Conservation (phyloP, 1,139 yeast genomes). For the Taphrina confusa region DNA sequence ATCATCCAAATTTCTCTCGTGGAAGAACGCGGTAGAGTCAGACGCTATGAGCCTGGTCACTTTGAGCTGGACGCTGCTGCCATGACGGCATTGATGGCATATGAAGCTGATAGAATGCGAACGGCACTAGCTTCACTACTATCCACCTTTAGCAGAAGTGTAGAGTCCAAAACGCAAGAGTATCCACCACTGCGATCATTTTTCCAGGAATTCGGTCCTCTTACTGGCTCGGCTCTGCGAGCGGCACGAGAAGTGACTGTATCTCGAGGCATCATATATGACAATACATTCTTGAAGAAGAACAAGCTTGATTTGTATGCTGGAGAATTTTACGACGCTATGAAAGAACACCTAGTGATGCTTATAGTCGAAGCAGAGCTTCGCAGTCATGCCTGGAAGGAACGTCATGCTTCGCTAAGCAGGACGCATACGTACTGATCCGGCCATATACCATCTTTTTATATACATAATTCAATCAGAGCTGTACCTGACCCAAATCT, state of each 20-base stretch:
- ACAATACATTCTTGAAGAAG: conserved; percentile 7
- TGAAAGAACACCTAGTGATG: conserved; percentile 20
- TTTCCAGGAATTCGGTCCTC: conserved; percentile 7
- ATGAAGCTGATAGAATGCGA: conserved; percentile 9
- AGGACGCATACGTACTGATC: neutral
- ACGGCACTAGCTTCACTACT: conserved; percentile 1
- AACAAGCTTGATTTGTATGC: conserved; percentile 20
- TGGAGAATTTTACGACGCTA: conserved; percentile 4
- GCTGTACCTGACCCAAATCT: no score
- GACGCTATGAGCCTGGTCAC: neutral
- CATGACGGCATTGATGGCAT: conserved; percentile 18
- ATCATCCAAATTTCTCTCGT: conserved; percentile 19
- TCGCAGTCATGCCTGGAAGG: conserved; percentile 7
- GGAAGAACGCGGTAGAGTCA: neutral
- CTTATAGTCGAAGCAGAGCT: conserved; percentile 13
- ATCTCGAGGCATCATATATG: conserved; percentile 17
- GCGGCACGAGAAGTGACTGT: conserved; percentile 28
- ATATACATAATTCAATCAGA: neutral
- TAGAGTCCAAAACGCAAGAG: conserved; percentile 6
- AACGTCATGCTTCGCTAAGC: neutral
- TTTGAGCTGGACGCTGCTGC: neutral
- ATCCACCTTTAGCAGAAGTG: conserved; percentile 7
- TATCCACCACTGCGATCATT: conserved; percentile 25
- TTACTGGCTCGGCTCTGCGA: conserved; percentile 22
- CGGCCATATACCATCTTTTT: neutral